Evolutionary conservation across 345 rosid species (phyloP), one percentile per base, ranked within the genome.

Genomic region (Camelina laxa): DNA sequence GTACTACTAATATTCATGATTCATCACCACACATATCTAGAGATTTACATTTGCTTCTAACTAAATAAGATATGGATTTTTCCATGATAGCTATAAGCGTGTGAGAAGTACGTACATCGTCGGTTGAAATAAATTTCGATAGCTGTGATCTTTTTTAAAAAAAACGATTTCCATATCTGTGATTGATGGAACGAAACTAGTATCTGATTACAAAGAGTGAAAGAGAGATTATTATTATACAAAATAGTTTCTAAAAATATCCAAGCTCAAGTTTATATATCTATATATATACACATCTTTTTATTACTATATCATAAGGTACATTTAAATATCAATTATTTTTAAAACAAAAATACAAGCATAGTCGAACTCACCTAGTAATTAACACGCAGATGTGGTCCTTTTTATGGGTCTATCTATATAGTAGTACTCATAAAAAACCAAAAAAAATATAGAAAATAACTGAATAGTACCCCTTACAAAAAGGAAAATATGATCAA

Each of bases 11-110:
- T 73, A 17, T 9, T 53, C n/a, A 65, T 64, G 65, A 17, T 9
- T 53, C n/a, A 65, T 64, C 63, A 65, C 49, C 50, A 66, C 56
- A 73, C 17, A 55, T 16, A 50, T 42, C 16, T 39, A 33, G 15
- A 49, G 41, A 39, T 50, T 50, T 17, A 33, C 27, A 49, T 24
- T 60, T 71, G 24, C 45, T 58, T 45, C 44, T 44, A 44, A 19
- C 14, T 69, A 16, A 44, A 31, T 19, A 70, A 70, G 11, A 45
- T 44, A 33, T 56, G 41, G 11, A 58, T 1, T 2, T 20, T 47
- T 11, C 21, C 59, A 60, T 48, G 22, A 15, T 45, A 69, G 15
- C 30, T 35, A 42, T 35, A 44, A 57, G 57, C 17, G 41, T 68
- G 57, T 70, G 35, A 59, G 20, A 59, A 70, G 38, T 38, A 22